phyloP scores from a whole-genome alignment of 495 filamentous ascomycete species.

The Hypomontagnella submonticulosa region DNA sequence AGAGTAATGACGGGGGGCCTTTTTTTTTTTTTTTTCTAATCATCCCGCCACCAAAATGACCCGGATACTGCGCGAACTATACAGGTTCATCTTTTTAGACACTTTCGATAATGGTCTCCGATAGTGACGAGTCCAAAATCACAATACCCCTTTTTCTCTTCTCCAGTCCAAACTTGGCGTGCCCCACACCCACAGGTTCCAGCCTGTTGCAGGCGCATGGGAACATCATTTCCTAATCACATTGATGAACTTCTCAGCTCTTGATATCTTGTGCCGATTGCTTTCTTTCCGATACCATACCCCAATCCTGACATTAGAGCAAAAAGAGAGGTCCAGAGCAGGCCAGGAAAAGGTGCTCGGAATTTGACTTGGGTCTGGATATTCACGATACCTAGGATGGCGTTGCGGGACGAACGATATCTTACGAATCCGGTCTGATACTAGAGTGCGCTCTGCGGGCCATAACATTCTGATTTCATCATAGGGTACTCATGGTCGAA shows the following conservation, averaged over 20 bases:
- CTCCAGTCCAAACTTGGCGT: slow-evolving; percentile 1
- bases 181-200: slow-evolving; percentile 1
- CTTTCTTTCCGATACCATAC: slow-evolving; percentile 16
- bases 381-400: slow-evolving; percentile 36
- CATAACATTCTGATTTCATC: slow-evolving; percentile 24
- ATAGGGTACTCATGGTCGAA: slow-evolving; percentile 16
- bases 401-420: slow-evolving; percentile 27
- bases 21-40: no score
- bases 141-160: slow-evolving; percentile 13
- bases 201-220: background rate
- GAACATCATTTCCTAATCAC: slow-evolving; percentile 4
- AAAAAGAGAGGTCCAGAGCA: slow-evolving; percentile 22
- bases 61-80: background rate
- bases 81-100: background rate
- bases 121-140: slow-evolving; percentile 19
- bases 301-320: slow-evolving; percentile 18
- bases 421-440: slow-evolving; percentile 18
- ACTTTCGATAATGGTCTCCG: background rate
- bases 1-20: no score
- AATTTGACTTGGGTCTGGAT: slow-evolving; percentile 32
- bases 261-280: slow-evolving; percentile 7
- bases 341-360: slow-evolving; percentile 27
- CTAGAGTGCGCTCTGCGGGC: slow-evolving; percentile 2
- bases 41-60: background rate
- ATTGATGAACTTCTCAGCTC: background rate